Conservation (phyloP, 163 green algal species). For the Prototheca cutis region DNA sequence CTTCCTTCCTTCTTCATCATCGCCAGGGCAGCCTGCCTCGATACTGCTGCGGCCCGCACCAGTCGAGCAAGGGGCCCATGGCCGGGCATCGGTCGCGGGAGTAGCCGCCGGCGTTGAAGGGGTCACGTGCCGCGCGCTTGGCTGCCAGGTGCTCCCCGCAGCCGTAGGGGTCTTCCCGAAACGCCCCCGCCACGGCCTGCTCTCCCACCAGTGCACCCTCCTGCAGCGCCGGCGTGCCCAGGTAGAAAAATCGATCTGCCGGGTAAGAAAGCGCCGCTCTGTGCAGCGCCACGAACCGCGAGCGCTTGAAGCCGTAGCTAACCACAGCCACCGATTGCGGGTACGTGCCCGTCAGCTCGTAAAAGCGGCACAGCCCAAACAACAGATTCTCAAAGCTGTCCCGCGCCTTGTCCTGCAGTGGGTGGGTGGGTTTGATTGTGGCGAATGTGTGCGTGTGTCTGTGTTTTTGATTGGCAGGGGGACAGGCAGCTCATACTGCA, state of each 20-base stretch:
- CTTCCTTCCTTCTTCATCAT: too few relatives aligned
- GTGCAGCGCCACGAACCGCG: conserved; percentile 57
- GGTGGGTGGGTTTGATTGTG: not conserved
- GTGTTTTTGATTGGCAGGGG: too few relatives aligned
- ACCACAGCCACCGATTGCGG: conserved; percentile 59
- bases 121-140: conserved; percentile 51
- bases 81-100: conserved; percentile 46
- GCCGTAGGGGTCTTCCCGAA: conserved; percentile 54
- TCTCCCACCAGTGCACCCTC: conserved; percentile 26
- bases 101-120: conserved; percentile 54
- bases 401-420: conserved; percentile 56
- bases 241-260: conserved; percentile 45
- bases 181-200: conserved; percentile 35
- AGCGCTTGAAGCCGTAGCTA: conserved; percentile 70
- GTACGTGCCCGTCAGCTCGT: conserved; percentile 53
- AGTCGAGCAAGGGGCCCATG: conserved; percentile 40
- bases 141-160: conserved; percentile 37
- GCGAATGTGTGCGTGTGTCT: too few relatives aligned
- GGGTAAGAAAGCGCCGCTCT: conserved; percentile 54
- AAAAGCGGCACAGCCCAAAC: conserved; percentile 73
- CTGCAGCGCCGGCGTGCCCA: conserved; percentile 44
- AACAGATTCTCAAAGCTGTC: conserved; percentile 86
- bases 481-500: too few relatives aligned
- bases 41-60: conserved; percentile 26
- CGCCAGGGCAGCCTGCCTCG: not conserved